A percentile compares a stretch with the other conserved stretches of the same genome.
Conservation (phyloP, 192 early-diverging fungal species). For the Paraglomus brasilianum region DNA sequence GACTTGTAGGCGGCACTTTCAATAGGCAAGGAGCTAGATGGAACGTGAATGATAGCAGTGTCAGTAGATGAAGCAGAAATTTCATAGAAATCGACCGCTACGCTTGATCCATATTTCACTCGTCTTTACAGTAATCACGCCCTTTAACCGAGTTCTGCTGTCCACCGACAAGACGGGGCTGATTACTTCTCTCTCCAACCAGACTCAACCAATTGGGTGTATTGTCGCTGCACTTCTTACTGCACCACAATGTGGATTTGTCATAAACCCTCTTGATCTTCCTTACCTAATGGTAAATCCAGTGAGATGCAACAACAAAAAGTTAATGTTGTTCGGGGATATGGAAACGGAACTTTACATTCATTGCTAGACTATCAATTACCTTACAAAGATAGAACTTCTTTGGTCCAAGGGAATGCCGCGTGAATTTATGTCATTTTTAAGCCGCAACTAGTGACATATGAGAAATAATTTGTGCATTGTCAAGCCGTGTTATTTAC, state of each 20-base stretch:
- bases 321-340: too few relatives aligned
- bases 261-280: too few relatives aligned
- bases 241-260: conserved; percentile 20
- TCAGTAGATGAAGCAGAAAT: background rate
- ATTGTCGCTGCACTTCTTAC: conserved; percentile 11
- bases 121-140: conserved; percentile 11
- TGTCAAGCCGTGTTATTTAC: too few relatives aligned
- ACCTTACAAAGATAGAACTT: too few relatives aligned
- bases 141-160: background rate
- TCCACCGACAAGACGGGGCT: conserved; percentile 15
- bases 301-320: too few relatives aligned
- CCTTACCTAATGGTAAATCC: too few relatives aligned
- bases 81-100: background rate
- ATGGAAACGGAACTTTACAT: too few relatives aligned
- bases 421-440: too few relatives aligned
- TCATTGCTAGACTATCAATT: too few relatives aligned
- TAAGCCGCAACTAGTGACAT: too few relatives aligned
- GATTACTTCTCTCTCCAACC: background rate
- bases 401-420: too few relatives aligned
- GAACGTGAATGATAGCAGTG: background rate
- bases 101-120: background rate
- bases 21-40: conserved; percentile 22
- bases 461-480: too few relatives aligned
- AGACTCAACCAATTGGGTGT: conserved; percentile 21
- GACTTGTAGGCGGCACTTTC: background rate